Percentiles rank a stretch among this genome's conserved stretches.
Evolutionary conservation across 2,329 filamentous ascomycete species (phyloP).

Genomic region (Aspergillus transmontanensis): DNA sequence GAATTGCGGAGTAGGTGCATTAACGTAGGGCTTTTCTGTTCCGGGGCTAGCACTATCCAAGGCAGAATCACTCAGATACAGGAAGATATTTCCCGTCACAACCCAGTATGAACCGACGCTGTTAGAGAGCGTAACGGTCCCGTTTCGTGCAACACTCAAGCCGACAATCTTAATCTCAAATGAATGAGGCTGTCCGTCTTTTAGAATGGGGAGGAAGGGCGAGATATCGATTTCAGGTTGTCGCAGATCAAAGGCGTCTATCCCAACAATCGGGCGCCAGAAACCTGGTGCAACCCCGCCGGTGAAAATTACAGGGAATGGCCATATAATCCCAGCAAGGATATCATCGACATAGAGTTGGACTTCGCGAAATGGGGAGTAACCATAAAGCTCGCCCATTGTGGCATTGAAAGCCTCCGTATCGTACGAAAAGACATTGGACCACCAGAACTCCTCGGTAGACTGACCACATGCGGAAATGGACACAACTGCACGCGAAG

Average conservation of each 20-base stretch:
- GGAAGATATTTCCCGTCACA: neutral
- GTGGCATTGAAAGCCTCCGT: neutral
- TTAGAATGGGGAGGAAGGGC: constrained; percentile 71
- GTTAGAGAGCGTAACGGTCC: neutral
- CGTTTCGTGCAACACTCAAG: neutral
- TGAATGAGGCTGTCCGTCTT: constrained; percentile 47
- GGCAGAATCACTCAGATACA: neutral
- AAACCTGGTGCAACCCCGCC: constrained; percentile 76
- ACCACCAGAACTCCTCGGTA: constrained; percentile 84
- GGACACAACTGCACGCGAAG: constrained; percentile 70
- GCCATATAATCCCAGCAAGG: neutral
- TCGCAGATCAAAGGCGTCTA: constrained; percentile 75
- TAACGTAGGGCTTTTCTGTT: neutral
- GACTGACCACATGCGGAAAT: constrained; percentile 77
- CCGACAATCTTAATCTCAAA: neutral
- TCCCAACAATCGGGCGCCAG: constrained; percentile 76
- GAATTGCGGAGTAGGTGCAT: neutral
- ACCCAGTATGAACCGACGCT: neutral
- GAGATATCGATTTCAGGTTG: constrained; percentile 84
- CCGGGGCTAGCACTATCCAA: neutral
- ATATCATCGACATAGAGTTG: neutral
- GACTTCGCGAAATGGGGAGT: neutral
- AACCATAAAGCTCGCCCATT: neutral
- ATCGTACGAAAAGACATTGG: constrained; percentile 50
- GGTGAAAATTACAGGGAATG: neutral